These are phyloP conservation scores for Diaporthe ilicicola DNA, from an alignment of 2,329 filamentous ascomycete genomes.

Conservation along the genomic window DNA sequence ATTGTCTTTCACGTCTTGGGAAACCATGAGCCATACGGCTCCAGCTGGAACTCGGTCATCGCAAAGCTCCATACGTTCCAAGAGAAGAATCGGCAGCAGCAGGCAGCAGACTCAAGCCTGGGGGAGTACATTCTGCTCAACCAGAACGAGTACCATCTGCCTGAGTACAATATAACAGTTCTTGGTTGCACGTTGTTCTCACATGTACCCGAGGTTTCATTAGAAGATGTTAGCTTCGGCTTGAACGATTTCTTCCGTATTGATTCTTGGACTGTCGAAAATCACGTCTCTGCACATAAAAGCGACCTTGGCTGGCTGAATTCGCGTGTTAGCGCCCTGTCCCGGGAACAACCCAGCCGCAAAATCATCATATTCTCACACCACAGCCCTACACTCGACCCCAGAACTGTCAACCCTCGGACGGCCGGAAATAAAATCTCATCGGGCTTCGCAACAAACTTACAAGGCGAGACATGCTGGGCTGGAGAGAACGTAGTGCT, in stretches of 20 bases:
- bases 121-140: conserved; percentile 53
- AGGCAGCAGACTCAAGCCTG: conserved; percentile 35
- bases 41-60: conserved; percentile 46
- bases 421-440: conserved; percentile 34
- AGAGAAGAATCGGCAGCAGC: conserved; percentile 31
- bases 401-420: conserved; percentile 32
- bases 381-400: conserved; percentile 36
- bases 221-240: conserved; percentile 1
- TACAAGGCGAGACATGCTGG: conserved; percentile 47
- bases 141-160: conserved; percentile 39
- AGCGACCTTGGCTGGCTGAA: conserved; percentile 41
- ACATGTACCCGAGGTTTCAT: not conserved
- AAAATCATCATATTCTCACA: conserved; percentile 38
- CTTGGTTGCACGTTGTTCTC: conserved; percentile 42
- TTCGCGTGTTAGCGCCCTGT: conserved; percentile 31
- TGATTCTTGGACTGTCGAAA: conserved; percentile 36
- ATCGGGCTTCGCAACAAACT: conserved; percentile 51
- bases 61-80: conserved; percentile 44
- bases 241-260: conserved; percentile 55
- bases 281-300: conserved; percentile 37
- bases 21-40: conserved; percentile 64
- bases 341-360: not conserved
- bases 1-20: conserved; percentile 61
- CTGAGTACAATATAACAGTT: conserved; percentile 40
- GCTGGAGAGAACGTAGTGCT: conserved; percentile 44